Evolutionary conservation across 2,329 filamentous ascomycete species (phyloP).

Genomic region (Monosporascus sp.): DNA sequence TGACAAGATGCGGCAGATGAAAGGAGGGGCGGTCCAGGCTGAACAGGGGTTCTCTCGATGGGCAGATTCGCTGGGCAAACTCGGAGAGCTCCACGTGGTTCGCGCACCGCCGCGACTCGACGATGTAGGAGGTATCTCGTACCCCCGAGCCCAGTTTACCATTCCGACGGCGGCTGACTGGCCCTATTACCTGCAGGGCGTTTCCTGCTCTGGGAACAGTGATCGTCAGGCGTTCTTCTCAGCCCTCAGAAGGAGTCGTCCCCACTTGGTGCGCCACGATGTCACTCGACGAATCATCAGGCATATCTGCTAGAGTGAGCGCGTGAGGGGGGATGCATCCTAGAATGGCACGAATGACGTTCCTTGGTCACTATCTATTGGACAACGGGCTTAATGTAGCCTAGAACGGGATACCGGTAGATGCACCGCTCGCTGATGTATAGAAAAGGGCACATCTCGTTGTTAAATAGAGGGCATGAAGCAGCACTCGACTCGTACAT

Average conservation of each 20-base stretch:
- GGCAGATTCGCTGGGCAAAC: background rate
- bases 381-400: background rate
- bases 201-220: background rate
- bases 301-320: background rate
- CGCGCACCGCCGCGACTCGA: background rate
- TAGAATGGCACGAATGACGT: background rate
- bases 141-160: background rate
- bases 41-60: background rate
- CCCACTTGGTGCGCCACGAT: constrained; percentile 1
- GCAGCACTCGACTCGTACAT: background rate
- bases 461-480: background rate
- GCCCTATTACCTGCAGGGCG: constrained; percentile 9
- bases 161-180: background rate
- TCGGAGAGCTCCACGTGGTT: background rate
- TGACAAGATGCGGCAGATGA: background rate
- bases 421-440: background rate
- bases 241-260: constrained; percentile 10
- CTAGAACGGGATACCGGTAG: background rate
- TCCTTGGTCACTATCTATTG: background rate
- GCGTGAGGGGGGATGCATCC: too few species aligned
- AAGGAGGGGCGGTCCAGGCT: background rate
- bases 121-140: background rate
- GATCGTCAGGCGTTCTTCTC: constrained; percentile 14
- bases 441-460: background rate
- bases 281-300: background rate